Evolutionary conservation across 208 protist genomes (phyloP), one percentile per base, ranked within the genome.

Genomic region (Leptomonas seymouri): DNA sequence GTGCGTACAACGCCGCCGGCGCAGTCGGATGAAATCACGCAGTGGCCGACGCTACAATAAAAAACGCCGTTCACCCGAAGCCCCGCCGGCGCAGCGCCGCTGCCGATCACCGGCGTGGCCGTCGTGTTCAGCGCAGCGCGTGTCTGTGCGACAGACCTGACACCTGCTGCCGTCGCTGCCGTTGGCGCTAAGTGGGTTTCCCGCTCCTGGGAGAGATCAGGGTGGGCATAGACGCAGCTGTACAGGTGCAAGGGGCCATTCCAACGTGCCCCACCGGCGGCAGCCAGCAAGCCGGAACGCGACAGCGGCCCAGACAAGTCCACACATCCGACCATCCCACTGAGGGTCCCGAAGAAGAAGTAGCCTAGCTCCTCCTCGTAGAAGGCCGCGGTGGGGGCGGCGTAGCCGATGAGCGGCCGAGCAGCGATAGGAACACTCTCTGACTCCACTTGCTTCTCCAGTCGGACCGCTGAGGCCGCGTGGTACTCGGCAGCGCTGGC

Each of bases 281-380:
- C 84, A 8, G 81, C 78, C 25, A 91, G 64, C 57, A 93, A 60
- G 42, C 82, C 66, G 16, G 67, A 80, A 56, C 76, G 74, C 16
- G 76, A 67, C 25, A 96, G 67, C 53, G 89, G 80, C 21, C 76
- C 67, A 0, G 84, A 63, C 28, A 96, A 70, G 50, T 93, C 86
- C 45, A 96, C 77, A 41, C 75, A 84, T n/a, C 86, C 91, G 30
- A 93, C 50, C 12, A 71, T 82, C 15, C 91, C 91, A 27, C 84
- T 81, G 23, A 78, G 45, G 1, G 88, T 93, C 58, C 91, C 91
- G 56, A 96, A 96, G 48, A 91, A 86, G 57, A 76, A 71, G 23
- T 91, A 71, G 2, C 76, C 70, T 1, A 55, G 42, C 21, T 84
- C 76, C 23, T 57, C 55, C 25, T 91, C 82, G 53, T 87, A 89